A percentile compares a stretch with the other conserved stretches of the same genome.
These are phyloP conservation scores for Ascochyta rabiei DNA, from an alignment of 2,329 filamentous ascomycete genomes.

Conservation along the genomic window DNA sequence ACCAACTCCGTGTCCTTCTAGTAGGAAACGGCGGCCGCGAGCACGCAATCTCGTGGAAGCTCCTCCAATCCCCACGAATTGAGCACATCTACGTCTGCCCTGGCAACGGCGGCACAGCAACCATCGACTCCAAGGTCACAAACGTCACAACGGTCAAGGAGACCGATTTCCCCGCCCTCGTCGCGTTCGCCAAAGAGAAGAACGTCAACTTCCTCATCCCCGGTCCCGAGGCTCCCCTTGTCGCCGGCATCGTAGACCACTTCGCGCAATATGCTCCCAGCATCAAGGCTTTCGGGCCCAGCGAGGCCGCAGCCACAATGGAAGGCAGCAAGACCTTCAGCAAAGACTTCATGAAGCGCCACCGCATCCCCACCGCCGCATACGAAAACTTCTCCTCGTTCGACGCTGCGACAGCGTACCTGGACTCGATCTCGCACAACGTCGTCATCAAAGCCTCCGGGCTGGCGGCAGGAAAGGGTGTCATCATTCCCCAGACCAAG, in stretches of 20 bases:
- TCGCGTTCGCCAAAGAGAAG: constrained; percentile 74
- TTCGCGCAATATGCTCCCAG: constrained; percentile 65
- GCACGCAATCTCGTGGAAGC: constrained; percentile 93
- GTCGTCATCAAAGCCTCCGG: constrained; percentile 91
- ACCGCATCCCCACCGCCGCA: constrained; percentile 86
- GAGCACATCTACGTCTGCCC: constrained; percentile 72
- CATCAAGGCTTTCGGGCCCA: constrained; percentile 85
- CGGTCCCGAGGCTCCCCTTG: constrained; percentile 91
- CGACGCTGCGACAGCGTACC: constrained; percentile 72
- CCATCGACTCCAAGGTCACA: constrained; percentile 60
- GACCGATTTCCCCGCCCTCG: constrained; percentile 78
- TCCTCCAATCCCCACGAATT: constrained; percentile 80
- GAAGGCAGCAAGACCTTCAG: constrained; percentile 97
- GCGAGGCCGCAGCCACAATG: constrained; percentile 81
- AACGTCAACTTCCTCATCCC: constrained; percentile 83
- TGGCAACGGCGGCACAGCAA: constrained; percentile 80
- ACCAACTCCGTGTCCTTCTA: constrained; percentile 66
- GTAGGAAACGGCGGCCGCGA: constrained; percentile 94
- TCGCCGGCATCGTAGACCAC: constrained; percentile 84
- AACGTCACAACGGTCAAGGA: constrained; percentile 74
- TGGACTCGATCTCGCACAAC: constrained; percentile 53
- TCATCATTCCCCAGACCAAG: constrained; percentile 83
- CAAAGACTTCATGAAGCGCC: constrained; percentile 95
- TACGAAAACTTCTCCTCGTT: constrained; percentile 89
- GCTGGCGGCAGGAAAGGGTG: constrained; percentile 92